Base-by-base conservation (phyloP, 257 asterid genomes). In the Jasminum sambac region DNA sequence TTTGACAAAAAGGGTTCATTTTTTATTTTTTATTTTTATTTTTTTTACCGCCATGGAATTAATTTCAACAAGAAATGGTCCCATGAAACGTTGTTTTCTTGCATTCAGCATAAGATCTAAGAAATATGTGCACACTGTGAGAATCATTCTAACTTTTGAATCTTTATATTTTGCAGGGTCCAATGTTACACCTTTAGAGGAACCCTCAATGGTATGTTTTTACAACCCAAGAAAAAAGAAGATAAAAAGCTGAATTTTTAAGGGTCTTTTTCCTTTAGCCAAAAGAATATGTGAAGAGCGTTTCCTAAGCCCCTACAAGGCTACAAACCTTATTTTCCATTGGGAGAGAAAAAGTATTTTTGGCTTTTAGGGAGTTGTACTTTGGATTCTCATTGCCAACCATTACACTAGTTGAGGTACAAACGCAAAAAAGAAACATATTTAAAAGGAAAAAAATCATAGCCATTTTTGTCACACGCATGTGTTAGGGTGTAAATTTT, bases 91-190 rank as follows among this genome's bases (percentile, higher is more conserved):
- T 69, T 71, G 79, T 63, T 80, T 82, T 81, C 82, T 79, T 68
- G 88, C 86, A 80, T 90, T 90, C 83, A 80, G 83, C 88, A 84
- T 83, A 79, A 81, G 75, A 83, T 84, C 78, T 80, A 76, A 66
- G 63, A 77, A 64, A 64, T 64, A 69, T 76, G 73, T 70, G 40
- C 77, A 76, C 66, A 57, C 14, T 8, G 8, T 6, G 16, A 57
- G 84, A 76, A 87, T 87, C 78, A 85, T 85, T 85, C 73, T 75
- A 64, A 79, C 90, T 81, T 87, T 83, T 80, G 90, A 87, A 87
- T 65, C 66, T 61, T 72, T 44, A 34, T 81, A 59, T 63, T 26
- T 38, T 48, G 43, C 50, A 30, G 25, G 75, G 70, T 65, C 76
- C 76, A 62, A 21, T 67, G 55, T 23, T 36, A n/a, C 69, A 60